These are phyloP conservation scores for Zoysia matrella DNA, from an alignment of 202 grass and related monocot species.

Conservation along the genomic window DNA sequence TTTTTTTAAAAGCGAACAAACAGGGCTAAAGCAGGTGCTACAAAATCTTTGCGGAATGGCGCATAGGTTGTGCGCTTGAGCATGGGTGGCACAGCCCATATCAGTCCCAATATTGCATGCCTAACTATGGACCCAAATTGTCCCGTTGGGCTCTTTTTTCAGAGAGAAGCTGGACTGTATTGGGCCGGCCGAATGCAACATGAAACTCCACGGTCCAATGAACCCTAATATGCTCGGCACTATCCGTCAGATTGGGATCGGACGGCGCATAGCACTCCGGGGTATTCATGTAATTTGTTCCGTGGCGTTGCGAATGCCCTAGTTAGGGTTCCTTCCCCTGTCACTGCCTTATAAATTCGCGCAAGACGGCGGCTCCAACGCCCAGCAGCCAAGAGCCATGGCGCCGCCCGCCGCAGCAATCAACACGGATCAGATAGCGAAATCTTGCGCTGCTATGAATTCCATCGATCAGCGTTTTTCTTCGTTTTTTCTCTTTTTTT, in stretches of 20 bases:
- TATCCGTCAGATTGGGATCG: not conserved
- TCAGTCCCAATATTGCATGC: no score
- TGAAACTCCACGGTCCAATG: not conserved
- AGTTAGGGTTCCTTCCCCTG: constrained; percentile 28
- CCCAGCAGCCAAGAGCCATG: not conserved
- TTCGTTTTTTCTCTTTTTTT: not conserved
- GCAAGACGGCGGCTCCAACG: no score
- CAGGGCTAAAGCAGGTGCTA: no score
- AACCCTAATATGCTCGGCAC: not conserved
- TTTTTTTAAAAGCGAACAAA: no score
- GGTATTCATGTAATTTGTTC: not conserved
- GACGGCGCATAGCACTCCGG: not conserved
- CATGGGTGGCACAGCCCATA: no score
- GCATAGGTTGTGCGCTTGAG: no score
- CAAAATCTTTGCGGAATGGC: no score
- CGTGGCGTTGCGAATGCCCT: not conserved
- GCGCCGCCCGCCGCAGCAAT: not conserved
- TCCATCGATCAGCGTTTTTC: not conserved
- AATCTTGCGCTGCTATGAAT: not conserved
- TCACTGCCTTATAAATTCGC: constrained; percentile 10
- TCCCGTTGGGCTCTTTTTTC: not conserved
- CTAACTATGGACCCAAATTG: not conserved
- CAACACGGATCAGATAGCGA: not conserved
- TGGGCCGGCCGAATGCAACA: not conserved
- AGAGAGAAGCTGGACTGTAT: not conserved